Conservation (phyloP, 306 rosid species). For the Crataegus laevigata region DNA sequence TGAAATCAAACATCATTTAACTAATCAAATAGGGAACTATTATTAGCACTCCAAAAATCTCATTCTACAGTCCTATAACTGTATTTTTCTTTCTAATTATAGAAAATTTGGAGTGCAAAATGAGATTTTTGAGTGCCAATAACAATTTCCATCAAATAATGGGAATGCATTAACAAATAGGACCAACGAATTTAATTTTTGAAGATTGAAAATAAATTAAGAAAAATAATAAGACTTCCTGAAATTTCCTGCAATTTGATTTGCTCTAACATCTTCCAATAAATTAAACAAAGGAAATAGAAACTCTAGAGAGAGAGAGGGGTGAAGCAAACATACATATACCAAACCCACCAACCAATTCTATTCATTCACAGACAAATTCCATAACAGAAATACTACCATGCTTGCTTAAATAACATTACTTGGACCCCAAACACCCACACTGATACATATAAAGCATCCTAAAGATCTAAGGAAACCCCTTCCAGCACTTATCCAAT, state of each 20-base stretch:
- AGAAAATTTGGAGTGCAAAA: too few species aligned
- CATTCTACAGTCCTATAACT: too few species aligned
- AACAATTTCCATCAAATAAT: too few species aligned
- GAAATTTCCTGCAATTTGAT: not conserved
- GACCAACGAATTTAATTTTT: not conserved
- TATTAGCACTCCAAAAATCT: too few species aligned
- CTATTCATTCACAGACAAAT: not conserved
- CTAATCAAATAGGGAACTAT: too few species aligned
- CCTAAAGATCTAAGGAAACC: not conserved
- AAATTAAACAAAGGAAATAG: not conserved
- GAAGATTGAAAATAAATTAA: not conserved
- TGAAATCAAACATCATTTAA: not conserved
- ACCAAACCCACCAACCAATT: too few species aligned
- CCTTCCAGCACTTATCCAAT: too few species aligned
- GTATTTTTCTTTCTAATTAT: too few species aligned
- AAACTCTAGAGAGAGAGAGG: not conserved
- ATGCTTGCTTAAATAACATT: not conserved
- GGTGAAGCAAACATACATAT: not conserved
- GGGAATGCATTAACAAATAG: too few species aligned
- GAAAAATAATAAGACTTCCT: not conserved
- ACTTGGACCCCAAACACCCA: not conserved
- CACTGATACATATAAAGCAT: not conserved
- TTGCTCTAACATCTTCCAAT: not conserved
- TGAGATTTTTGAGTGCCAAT: too few species aligned
- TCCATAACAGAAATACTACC: not conserved